Evolutionary conservation across 345 rosid genomes (phyloP).

Genomic region (Salix caprea): DNA sequence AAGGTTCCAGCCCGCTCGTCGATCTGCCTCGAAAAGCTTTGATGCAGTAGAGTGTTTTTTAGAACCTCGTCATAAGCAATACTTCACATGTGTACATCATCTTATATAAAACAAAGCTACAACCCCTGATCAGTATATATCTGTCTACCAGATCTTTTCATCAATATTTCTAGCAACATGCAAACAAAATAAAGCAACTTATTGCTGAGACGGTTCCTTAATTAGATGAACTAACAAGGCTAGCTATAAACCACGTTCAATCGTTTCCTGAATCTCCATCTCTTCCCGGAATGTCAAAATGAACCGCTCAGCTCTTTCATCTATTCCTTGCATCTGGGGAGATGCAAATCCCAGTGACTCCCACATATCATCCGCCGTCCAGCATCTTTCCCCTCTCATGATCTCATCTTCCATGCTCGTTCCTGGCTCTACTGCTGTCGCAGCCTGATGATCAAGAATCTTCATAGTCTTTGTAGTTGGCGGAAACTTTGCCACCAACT

Average conservation of each 20-base stretch:
- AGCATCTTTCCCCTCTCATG: neutral
- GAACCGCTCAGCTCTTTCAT: slow-evolving; percentile 76
- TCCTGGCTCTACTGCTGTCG: neutral
- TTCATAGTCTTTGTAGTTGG: slow-evolving; percentile 8
- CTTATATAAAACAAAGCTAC: neutral
- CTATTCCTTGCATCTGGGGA: slow-evolving; percentile 51
- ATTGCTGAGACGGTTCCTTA: slow-evolving; percentile 18
- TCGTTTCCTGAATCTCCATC: slow-evolving; percentile 44
- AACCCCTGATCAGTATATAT: neutral
- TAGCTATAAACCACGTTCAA: slow-evolving; percentile 39
- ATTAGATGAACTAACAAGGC: neutral
- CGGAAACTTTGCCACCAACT: slow-evolving; percentile 1
- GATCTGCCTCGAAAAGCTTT: too few relatives aligned
- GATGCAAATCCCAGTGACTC: slow-evolving; percentile 43
- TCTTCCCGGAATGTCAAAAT: slow-evolving; percentile 53
- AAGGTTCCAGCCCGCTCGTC: too few relatives aligned
- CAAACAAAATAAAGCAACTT: slow-evolving; percentile 71
- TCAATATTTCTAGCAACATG: neutral
- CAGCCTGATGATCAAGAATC: neutral
- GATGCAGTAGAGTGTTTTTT: too few relatives aligned
- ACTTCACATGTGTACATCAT: neutral
- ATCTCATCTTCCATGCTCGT: slow-evolving; percentile 3
- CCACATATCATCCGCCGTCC: slow-evolving; percentile 39
- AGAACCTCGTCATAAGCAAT: too few relatives aligned
- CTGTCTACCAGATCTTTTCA: neutral